Base-by-base conservation (phyloP, 768 basidiomycete species). In the Harrya chromipes region DNA sequence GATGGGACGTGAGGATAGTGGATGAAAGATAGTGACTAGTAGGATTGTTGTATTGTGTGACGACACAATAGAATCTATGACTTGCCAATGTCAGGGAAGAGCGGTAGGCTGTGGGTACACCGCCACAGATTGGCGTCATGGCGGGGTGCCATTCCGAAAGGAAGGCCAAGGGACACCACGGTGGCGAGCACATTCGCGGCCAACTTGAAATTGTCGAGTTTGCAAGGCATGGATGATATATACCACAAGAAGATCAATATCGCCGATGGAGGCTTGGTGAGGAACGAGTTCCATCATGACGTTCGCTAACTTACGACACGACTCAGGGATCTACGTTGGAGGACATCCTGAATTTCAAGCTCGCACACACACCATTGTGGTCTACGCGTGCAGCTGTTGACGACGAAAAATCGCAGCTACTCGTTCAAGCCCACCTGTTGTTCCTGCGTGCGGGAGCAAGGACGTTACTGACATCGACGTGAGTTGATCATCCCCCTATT, bases 401-500 rank as follows among this genome's bases (percentile, higher is more conserved):
- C 26, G 70, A 82, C 34, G 79, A 82, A 0, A 74, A 76, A 13
- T 67, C 71, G 1, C 44, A 49, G 24, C 29, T 50, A 14, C 73
- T 91, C 26, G 52, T 81, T n/a, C 65, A 73, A 7, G 79, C 81
- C 0, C 90, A 91, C 62, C 55, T 78, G 29, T 71, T 73, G 0
- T 92, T 85, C 63, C 63, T 88, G 17, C 68, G 74, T 10, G 83
- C 85, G 8, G 87, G 89, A 0, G 79, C 86, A 10, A 71, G 74
- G 43, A 71, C 89, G 13, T 77, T 92, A 23, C 72, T 81, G 44
- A 87, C 89, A 0, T 72, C 82, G 2, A 88, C 88, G 89, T 89
- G 58, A 58, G 66, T 42, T 20, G 9, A 31, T 24, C 8, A 39
- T 39, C 16, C 4, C 40, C 12, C 24, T n/a, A 8, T 20, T 20